A percentile compares a stretch with the other conserved stretches of the same genome.
These are phyloP conservation scores for Mycena indigotica DNA, from an alignment of 768 basidiomycete genomes.

Conservation along the genomic window DNA sequence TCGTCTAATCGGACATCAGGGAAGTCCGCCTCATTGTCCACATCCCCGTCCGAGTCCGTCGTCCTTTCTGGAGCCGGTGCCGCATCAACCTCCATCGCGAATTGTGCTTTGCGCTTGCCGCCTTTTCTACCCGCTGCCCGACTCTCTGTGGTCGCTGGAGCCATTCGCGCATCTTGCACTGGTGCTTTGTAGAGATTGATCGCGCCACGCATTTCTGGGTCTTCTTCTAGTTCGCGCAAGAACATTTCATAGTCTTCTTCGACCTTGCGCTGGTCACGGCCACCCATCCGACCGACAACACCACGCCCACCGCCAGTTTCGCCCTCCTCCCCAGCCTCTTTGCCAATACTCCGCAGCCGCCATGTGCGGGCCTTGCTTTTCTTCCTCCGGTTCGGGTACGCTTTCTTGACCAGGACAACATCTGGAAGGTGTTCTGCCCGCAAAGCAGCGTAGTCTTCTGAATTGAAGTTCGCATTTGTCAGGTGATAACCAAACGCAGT, in stretches of 20 bases:
- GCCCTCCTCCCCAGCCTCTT: conserved; percentile 86
- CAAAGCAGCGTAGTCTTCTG: conserved; percentile 76
- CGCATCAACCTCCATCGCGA: conserved; percentile 71
- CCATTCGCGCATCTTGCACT: conserved; percentile 53
- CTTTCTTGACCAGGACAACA: conserved; percentile 91
- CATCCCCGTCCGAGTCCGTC: conserved; percentile 42
- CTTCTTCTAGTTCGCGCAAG: conserved; percentile 92
- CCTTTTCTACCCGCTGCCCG: conserved; percentile 40
- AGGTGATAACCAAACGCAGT: conserved; percentile 90
- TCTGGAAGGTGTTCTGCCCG: conserved; percentile 76
- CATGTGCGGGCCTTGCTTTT: conserved; percentile 84
- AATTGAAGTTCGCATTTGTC: conserved; percentile 90
- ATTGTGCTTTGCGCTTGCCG: conserved; percentile 40
- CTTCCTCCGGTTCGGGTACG: conserved; percentile 91
- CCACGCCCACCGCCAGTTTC: conserved; percentile 78
- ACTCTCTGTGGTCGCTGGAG: conserved; percentile 42
- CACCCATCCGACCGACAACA: conserved; percentile 88
- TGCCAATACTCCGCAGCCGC: conserved; percentile 90
- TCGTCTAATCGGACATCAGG: conserved; percentile 85
- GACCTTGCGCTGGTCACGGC: conserved; percentile 88
- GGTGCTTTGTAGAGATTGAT: conserved; percentile 84
- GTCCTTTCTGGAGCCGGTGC: conserved; percentile 25
- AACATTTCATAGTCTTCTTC: conserved; percentile 97
- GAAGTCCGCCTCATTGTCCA: conserved; percentile 81
- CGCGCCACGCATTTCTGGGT: conserved; percentile 82